Base-by-base conservation (phyloP, 2,329 filamentous ascomycete genomes). In the Phialophora tarda region DNA sequence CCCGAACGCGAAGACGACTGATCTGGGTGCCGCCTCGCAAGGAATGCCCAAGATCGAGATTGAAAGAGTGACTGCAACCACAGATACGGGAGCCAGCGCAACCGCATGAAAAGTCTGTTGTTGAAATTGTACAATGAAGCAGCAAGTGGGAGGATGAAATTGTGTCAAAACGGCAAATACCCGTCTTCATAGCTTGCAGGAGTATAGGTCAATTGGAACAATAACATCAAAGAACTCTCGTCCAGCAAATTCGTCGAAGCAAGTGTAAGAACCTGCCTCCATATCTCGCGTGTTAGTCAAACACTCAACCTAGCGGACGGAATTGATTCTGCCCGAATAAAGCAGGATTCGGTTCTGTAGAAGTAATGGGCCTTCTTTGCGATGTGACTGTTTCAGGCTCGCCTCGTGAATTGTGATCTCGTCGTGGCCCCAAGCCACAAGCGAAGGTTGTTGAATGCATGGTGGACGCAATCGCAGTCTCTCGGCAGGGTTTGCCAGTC, bases 1-100 rank as follows among this genome's bases (percentile, higher is more conserved):
- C 82, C 91, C 92, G 66, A 88, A 90, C 69, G 88, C 88, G 41
- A 86, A 87, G 74, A 76, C 84, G 64, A 96, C 92, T 47, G 88
- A 93, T 76, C 85, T 97, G 11, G 88, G 89, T 63, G 91, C 92
- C 72, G 63, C 64, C 51, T 87, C 83, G 62, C 85, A 88, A 59
- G 83, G 88, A 73, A 84, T 93, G 75, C 88, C 91, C 56, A 86
- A 86, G 78, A 83, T 88, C 67, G 85, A 88, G 73, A 80, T 88
- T 23, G 85, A 88, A 78, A 85, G 82, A 50, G 80, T 86, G 26
- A 80, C 83, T 71, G 82, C 83, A 64, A 77, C 81, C 41, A 68
- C 66, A 26, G 69, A 69, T 64, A 71, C 68, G 8, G 68, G 68
- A 28, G 68, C 68, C 3, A 69, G 64, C 58, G 70, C 70, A 30